Evolutionary conservation across 1,284 basidiomycete species (phyloP), one percentile per base, ranked within the genome.

Genomic region (Somion occarium): DNA sequence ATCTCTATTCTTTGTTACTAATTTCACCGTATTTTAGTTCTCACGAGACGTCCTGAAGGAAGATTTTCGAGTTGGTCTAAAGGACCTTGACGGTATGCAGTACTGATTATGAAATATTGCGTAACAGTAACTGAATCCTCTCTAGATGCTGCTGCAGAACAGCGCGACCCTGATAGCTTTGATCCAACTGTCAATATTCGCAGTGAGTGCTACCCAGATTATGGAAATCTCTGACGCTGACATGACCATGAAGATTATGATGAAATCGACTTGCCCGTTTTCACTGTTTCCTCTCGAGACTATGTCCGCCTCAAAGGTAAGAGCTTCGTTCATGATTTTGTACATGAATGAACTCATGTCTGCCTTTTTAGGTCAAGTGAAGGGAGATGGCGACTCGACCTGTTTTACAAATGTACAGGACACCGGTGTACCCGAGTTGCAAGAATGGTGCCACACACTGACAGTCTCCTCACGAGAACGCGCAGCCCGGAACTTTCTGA

Each of bases 271-370:
- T 70, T 83, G 3, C 82, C 82, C 2, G 80, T 82, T 11, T 83
- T 83, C 64, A 81, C 80, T 5, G 76, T 73, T 52, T 83, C 80
- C 1, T 75, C 79, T 24, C 73, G 81, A 13, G 81, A 85, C 60
- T 83, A 84, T 56, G 73, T 82, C 24, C 68, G 79, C 41, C 59
- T 81, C 25, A 78, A 72, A 56, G 71, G 78, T 75, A 56, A 47
- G 68, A 37, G n/a, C 34, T 37, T 11, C n/a, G n/a, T 37, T 9
- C n/a, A 9, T 37, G 34, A 11, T 37, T 37, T 37, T n/a, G 34
- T 37, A 9, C 34, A 9, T n/a, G n/a, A n/a, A 37, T 37, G 34
- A 37, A n/a, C 34, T 37, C 9, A 37, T n/a, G n/a, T n/a, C 34
- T 37, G n/a, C n/a, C 9, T 37, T 2, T 19, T 30, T 48, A 76